phyloP scores from a whole-genome alignment of 2,329 filamentous ascomycete genomes.

The Aspergillus proliferans region DNA sequence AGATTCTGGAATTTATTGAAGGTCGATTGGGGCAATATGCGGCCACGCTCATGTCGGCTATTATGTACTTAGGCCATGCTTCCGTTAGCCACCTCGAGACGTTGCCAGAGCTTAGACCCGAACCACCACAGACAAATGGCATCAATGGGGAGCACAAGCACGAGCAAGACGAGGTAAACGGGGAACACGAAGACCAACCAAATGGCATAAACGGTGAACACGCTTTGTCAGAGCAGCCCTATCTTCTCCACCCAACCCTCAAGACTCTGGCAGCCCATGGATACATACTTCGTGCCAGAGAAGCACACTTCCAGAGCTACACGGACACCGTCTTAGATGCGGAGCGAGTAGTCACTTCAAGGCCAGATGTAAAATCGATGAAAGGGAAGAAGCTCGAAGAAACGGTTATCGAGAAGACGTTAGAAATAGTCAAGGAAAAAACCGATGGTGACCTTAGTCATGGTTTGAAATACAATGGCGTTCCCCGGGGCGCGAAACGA shows the following conservation, averaged over 20 bases:
- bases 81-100: constrained; percentile 44
- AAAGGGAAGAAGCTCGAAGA: constrained; percentile 36
- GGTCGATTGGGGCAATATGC: constrained; percentile 68
- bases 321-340: constrained; percentile 35
- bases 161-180: constrained; percentile 15
- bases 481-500: constrained; percentile 31
- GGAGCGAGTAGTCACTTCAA: constrained; percentile 24
- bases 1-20: constrained; percentile 70
- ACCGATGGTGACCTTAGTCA: constrained; percentile 30
- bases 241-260: constrained; percentile 32
- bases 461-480: constrained; percentile 24
- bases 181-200: constrained; percentile 14
- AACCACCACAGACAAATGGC: constrained; percentile 18
- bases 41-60: constrained; percentile 64
- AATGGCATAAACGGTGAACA: constrained; percentile 21
- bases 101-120: constrained; percentile 28
- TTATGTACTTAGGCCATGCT: constrained; percentile 72
- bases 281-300: constrained; percentile 34
- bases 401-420: constrained; percentile 22
- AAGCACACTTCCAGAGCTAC: constrained; percentile 37
- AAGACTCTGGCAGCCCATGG: constrained; percentile 36
- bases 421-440: constrained; percentile 27
- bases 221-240: constrained; percentile 11
- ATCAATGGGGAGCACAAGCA: constrained; percentile 14
- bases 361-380: constrained; percentile 25